Evolutionary conservation across 352 stramenopile genomes (phyloP).

Genomic region (Pythium sukuiense): DNA sequence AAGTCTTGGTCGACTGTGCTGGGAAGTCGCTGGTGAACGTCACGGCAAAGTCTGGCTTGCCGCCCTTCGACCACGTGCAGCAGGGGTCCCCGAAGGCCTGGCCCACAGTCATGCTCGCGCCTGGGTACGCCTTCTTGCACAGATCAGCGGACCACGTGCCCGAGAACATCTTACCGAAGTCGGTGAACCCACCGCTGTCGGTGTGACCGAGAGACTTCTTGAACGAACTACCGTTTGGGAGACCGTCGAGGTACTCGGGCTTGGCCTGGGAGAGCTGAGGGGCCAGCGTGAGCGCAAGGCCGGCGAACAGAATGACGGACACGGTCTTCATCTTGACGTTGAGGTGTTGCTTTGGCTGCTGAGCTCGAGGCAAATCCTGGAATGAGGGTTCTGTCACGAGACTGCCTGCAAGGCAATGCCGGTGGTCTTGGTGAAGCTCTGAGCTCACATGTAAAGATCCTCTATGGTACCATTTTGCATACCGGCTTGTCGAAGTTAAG

Average conservation of each 20-base stretch:
- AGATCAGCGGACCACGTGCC: slow-evolving; percentile 20
- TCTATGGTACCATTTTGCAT: neutral
- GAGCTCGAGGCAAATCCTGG: neutral
- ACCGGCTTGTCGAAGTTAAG: neutral
- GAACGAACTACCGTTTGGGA: slow-evolving; percentile 20
- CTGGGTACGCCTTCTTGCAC: slow-evolving; percentile 23
- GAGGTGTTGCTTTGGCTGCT: neutral
- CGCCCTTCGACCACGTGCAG: slow-evolving; percentile 22
- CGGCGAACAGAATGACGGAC: neutral
- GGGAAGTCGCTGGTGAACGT: slow-evolving; percentile 19
- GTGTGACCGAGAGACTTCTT: slow-evolving; percentile 24
- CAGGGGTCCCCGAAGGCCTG: slow-evolving; percentile 27
- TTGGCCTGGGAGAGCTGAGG: slow-evolving; percentile 10
- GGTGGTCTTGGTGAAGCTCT: too few species aligned
- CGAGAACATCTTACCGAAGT: slow-evolving; percentile 17
- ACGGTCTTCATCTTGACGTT: slow-evolving; percentile 6
- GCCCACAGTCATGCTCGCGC: slow-evolving; percentile 20
- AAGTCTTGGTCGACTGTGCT: slow-evolving; percentile 19
- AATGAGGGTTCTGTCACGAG: neutral
- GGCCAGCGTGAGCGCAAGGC: slow-evolving; percentile 3
- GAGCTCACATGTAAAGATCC: too few species aligned
- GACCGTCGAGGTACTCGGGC: slow-evolving; percentile 15
- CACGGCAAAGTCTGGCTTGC: slow-evolving; percentile 13
- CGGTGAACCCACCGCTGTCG: slow-evolving; percentile 14
- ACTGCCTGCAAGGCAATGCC: too few species aligned